Conservation (phyloP, 116 monocot genomes). For the Papilionanthe hybrid region DNA sequence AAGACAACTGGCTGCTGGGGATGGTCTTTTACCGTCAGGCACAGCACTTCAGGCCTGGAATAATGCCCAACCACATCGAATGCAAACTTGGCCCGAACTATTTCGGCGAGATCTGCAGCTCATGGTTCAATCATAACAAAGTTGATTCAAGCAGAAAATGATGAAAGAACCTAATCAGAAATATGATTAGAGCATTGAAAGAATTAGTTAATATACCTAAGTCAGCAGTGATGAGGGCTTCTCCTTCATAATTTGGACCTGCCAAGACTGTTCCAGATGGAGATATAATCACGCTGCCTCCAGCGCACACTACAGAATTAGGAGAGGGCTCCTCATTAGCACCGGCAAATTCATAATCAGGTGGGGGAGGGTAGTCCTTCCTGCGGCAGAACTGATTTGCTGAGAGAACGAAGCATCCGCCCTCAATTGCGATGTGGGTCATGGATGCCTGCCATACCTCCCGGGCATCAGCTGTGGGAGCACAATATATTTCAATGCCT, state of each 20-base stretch:
- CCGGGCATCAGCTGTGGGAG: conserved; percentile 94
- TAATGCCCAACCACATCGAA: conserved; percentile 99
- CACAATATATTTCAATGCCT: conserved; percentile 99
- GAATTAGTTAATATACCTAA: conserved; percentile 37
- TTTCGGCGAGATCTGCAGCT: conserved; percentile 84
- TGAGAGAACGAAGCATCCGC: conserved; percentile 94
- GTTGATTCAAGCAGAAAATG: background rate
- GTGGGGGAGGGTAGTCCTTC: conserved; percentile 91
- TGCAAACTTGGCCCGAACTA: conserved; percentile 83
- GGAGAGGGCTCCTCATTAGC: conserved; percentile 61
- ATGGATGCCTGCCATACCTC: conserved; percentile 94
- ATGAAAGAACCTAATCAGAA: background rate
- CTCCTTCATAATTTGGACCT: conserved; percentile 94
- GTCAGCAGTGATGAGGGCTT: conserved; percentile 78
- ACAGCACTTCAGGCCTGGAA: conserved; percentile 83
- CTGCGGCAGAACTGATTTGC: conserved; percentile 93
- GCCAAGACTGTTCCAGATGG: conserved; percentile 82
- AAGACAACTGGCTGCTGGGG: conserved; percentile 61
- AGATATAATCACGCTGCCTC: conserved; percentile 93
- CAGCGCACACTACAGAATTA: conserved; percentile 81
- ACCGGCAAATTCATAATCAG: conserved; percentile 73
- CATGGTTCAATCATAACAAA: background rate
- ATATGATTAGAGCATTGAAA: background rate
- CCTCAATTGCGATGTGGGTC: conserved; percentile 95
- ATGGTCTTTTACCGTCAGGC: conserved; percentile 71